Percentiles rank a stretch among this genome's conserved stretches.
These are phyloP conservation scores for Vanilla planifolia DNA, from an alignment of 106 monocot genomes.

Conservation along the genomic window DNA sequence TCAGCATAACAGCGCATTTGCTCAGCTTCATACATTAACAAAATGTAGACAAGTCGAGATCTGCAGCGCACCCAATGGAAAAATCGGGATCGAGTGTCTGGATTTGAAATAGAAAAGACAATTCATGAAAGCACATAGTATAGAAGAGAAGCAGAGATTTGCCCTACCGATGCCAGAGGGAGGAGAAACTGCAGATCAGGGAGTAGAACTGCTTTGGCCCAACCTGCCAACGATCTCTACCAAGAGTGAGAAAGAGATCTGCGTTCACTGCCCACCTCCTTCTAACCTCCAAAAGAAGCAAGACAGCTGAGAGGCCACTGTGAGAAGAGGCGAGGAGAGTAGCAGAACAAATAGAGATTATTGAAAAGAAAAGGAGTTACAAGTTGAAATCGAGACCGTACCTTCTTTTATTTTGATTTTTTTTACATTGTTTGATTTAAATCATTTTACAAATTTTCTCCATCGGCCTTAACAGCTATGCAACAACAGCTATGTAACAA, in stretches of 20 bases:
- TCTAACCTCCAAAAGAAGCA: constrained; percentile 10
- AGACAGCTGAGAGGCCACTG: constrained; percentile 8
- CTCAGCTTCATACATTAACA: neutral
- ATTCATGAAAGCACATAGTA: neutral
- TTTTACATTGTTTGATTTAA: no score
- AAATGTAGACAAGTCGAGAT: neutral
- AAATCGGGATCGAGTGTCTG: neutral
- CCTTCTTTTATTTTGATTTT: no score
- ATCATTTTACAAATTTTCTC: no score
- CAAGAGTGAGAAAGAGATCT: neutral
- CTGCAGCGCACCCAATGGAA: neutral
- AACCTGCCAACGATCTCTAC: neutral
- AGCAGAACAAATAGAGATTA: neutral
- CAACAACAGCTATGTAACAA: no score
- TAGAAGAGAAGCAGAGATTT: neutral
- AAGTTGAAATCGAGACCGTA: no score
- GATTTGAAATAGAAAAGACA: neutral
- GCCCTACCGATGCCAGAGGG: neutral
- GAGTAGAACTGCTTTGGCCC: neutral
- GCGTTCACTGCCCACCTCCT: neutral
- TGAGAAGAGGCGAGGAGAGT: neutral
- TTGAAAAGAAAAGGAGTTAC: neutral
- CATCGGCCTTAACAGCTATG: no score
- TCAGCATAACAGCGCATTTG: neutral
- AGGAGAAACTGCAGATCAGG: constrained; percentile 1